Base-by-base conservation (phyloP, 805 yeast species). In the Kodamaea lidongshanica region DNA sequence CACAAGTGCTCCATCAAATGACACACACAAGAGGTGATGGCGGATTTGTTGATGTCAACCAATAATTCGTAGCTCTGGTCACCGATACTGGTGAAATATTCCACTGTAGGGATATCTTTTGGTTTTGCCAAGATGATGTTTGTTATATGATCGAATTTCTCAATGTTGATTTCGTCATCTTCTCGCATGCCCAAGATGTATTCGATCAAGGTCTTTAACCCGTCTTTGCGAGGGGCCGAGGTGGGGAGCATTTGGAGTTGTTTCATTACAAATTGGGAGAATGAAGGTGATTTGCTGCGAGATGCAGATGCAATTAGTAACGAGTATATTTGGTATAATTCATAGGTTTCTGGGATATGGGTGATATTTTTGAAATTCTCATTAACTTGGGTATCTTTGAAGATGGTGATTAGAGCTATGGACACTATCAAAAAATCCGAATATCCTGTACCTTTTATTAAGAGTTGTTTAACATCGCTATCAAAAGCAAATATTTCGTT, bases 171-270 rank as follows among this genome's bases (percentile, higher is more conserved):
- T 8, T 74, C 77, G 33, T 80, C 89, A 32, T 68, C 65, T 23
- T 85, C 94, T 34, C 95, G 62, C 15, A 83, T 61, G 0, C 95
- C 95, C 9, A 82, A 61, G 1, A 83, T 65, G 39, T 83, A 75
- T 52, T 89, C 96, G 16, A 87, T 65, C 28, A 89, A 54, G 2
- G 87, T 67, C 16, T 72, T 55, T 2, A 92, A 74, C 0, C 97
- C 96, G 45, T 80, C 78, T 1, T 54, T 35, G 13, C 44, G 51
- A 2, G 68, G 52, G 14, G 94, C 67, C 24, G 65, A 52, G 12
- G 73, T 49, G 1, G 82, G 80, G 16, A 85, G 53, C 3, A 50
- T 37, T 1, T 79, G 70, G 3, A 89, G 59, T 27, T 67, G 61
- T 0, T 54, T 37, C 27, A 79, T 52, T 4, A 83, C 61, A 34